Evolutionary conservation across 2,329 filamentous ascomycete genomes (phyloP), one percentile per base, ranked within the genome.

Genomic region (Penicillium thymicola): DNA sequence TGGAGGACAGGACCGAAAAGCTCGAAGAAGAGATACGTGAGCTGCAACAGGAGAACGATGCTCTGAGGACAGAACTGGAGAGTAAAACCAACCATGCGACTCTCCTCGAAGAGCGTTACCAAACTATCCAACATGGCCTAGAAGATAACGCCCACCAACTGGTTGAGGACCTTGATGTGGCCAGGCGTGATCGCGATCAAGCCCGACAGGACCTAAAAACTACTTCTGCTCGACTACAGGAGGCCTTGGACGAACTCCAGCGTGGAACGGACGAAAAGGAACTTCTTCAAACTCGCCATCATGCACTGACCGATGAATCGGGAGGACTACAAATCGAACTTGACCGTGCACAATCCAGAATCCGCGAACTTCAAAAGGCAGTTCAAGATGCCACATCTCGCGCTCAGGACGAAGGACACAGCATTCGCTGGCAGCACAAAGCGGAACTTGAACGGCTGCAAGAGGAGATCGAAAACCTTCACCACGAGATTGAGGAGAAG

Each of bases 1-100:
- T 90, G 18, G 88, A 92, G 66, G 88, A 90, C 63, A 90, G 86
- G 71, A 76, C 85, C 9, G 76, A 79, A 50, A 84, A 85, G 32
- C 75, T 92, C 10, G 87, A 92, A 63, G 77, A 82, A 44, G 88
- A 92, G 55, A 75, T 90, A 6, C 82, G 84, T 43, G 69, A 75
- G 3, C 68, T 83, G 50, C 76, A 76, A 44, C 74, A 79, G 57
- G 75, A 80, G 59, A 75, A 82, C 57, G 65, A 70, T 52, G 57
- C 66, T 30, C 69, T 83, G 3, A 73, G 77, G 51, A 63, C 72
- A 28, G 71, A 81, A 46, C 66, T 81, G 51, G 73, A 78, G 16
- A 70, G 74, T 44, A 82, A 79, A 55, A 60, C 67, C 18, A 70
- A 72, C 5, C 71, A 76, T 25, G 71, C 76, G 45, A 67, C 74